phyloP scores from a whole-genome alignment of 2,329 filamentous ascomycete genomes.

The Berkeleyomyces basicola region DNA sequence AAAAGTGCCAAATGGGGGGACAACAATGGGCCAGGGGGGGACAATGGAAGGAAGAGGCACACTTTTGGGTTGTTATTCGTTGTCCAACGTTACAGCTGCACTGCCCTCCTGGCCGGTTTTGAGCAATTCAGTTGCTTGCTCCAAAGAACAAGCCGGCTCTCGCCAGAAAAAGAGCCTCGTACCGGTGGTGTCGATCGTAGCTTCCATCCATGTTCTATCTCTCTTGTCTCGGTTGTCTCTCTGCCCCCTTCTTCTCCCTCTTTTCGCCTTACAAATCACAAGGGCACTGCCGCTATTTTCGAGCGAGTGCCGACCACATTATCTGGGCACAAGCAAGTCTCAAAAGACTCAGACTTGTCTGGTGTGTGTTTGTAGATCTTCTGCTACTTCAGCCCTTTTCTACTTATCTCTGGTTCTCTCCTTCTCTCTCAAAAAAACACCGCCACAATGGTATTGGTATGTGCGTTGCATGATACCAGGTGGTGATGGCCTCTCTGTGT shows the following conservation, averaged over 20 bases:
- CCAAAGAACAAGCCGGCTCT: too few species aligned
- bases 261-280: neutral
- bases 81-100: neutral
- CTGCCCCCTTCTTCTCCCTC: neutral
- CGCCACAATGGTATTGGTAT: neutral
- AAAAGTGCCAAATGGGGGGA: neutral
- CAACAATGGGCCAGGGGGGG: neutral
- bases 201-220: too few species aligned
- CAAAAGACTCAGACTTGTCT: too few species aligned
- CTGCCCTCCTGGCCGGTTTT: too few species aligned
- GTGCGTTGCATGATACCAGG: neutral
- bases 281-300: too few species aligned
- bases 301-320: neutral
- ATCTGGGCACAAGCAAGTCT: neutral
- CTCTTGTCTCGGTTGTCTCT: neutral
- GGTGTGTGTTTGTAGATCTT: neutral
- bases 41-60: too few species aligned
- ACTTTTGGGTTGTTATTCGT: neutral
- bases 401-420: neutral
- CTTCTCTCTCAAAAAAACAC: neutral
- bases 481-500: neutral
- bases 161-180: too few species aligned
- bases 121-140: too few species aligned
- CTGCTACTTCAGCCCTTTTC: neutral
- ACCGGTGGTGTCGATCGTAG: too few species aligned